Evolutionary conservation across 1,139 yeast species (phyloP), one percentile per base, ranked within the genome.

Genomic region (Saccharomyces hybrid): DNA sequence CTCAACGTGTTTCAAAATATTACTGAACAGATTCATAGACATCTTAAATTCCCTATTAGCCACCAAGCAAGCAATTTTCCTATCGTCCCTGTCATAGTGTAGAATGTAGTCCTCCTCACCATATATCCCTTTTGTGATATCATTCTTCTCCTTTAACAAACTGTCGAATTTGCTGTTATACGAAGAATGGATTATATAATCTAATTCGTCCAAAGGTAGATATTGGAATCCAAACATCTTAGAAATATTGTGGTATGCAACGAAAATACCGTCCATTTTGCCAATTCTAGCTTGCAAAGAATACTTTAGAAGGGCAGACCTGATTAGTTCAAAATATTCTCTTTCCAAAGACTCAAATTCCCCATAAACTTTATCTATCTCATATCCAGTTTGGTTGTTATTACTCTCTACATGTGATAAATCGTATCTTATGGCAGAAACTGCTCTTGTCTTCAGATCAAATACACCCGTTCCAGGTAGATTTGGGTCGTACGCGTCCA

Each of bases 191-290:
- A 78, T 73, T 25, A 79, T 73, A 60, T 73, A 73, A 67, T 93
- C 97, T 59, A 93, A 78, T 44, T 84, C 88, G 4, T 75, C 72
- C 51, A 90, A 71, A 1, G 96, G 93, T 28, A 93, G 70, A 69
- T 93, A 93, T 68, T 90, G 93, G 71, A 90, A 93, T 2, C 98
- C 99, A 70, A 93, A 88, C 65, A 91, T 81, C 48, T 83, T 76
- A 47, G 81, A 78, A 53, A 90, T 78, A 67, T 90, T 93, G 71
- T 93, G 99, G 67, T 85, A 93, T 0, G 96, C 96, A 26, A 93
- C 76, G 61, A 88, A 90, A 4, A 93, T 89, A 5, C 99, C 99
- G 69, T 91, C 97, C 99, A 93, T 93, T 63, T 87, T 84, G 1
- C 99, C 99, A 50, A 93, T 87, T 58, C 97, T 77, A 0, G 97